Conservation (phyloP, 768 basidiomycete genomes). For the Boletales sp. region DNA sequence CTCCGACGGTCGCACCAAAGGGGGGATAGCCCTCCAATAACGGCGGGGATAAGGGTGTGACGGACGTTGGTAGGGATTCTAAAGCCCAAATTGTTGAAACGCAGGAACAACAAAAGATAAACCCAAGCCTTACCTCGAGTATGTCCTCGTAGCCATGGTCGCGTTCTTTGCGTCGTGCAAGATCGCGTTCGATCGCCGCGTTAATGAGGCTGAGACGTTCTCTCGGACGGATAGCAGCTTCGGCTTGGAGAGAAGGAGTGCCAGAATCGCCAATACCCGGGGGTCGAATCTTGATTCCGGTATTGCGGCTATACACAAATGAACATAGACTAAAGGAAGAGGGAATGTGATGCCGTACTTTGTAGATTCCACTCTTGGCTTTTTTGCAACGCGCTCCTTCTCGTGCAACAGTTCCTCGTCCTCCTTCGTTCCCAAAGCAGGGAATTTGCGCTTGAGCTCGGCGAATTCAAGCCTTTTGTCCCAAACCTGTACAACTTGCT, state of each 20-base stretch:
- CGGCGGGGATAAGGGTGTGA: constrained; percentile 56
- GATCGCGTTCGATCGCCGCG: constrained; percentile 54
- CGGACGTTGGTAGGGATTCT: constrained; percentile 72
- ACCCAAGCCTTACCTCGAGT: constrained; percentile 58
- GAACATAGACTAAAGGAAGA: background rate
- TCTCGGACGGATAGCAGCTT: constrained; percentile 56
- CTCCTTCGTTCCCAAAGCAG: constrained; percentile 52
- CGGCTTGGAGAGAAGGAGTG: constrained; percentile 38
- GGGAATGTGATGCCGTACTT: constrained; percentile 4
- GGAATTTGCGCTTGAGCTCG: constrained; percentile 77
- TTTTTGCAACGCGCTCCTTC: constrained; percentile 64
- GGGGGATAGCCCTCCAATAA: constrained; percentile 61
- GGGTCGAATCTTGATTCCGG: constrained; percentile 52
- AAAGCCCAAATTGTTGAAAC: constrained; percentile 5
- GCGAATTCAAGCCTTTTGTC: constrained; percentile 70
- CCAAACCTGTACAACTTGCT: constrained; percentile 67
- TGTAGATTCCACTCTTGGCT: constrained; percentile 37
- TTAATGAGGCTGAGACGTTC: constrained; percentile 59
- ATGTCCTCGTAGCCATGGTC: constrained; percentile 86
- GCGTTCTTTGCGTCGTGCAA: constrained; percentile 62
- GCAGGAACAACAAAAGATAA: background rate
- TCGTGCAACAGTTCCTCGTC: constrained; percentile 75
- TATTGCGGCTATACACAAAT: constrained; percentile 37
- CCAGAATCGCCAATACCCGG: constrained; percentile 40
- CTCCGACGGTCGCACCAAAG: constrained; percentile 33